Evolutionary conservation across 805 yeast species (phyloP).

Genomic region (Komagataella kurtzmanii): DNA sequence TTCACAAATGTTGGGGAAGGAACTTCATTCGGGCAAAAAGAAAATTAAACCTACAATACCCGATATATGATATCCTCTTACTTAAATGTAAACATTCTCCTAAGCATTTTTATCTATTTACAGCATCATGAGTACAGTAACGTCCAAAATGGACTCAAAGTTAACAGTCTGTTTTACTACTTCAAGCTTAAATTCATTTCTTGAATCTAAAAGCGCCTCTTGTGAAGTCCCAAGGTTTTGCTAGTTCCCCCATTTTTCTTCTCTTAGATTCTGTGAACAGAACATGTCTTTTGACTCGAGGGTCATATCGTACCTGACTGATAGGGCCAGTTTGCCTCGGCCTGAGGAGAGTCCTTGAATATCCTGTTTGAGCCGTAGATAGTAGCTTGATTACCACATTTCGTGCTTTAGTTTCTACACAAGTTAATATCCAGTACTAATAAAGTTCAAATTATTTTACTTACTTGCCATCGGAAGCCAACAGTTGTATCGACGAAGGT

Average conservation of each 20-base stretch:
- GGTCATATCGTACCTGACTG: constrained; percentile 78
- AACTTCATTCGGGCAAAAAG: too few species aligned
- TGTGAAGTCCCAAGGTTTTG: constrained; percentile 32
- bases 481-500: not conserved
- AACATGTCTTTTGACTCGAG: constrained; percentile 81
- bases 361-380: constrained; percentile 88
- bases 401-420: constrained; percentile 52
- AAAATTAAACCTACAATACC: too few species aligned
- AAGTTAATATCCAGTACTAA: not conserved
- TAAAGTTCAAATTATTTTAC: not conserved
- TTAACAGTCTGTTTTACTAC: constrained; percentile 3
- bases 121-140: not conserved
- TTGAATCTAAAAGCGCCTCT: constrained; percentile 25
- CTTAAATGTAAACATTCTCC: too few species aligned
- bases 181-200: constrained; percentile 10
- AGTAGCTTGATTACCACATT: constrained; percentile 74
- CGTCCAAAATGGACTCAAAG: not conserved
- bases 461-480: constrained; percentile 10
- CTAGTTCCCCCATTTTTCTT: constrained; percentile 55
- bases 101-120: not conserved
- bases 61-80: not conserved
- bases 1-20: too few species aligned
- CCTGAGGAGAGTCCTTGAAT: constrained; percentile 62
- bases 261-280: constrained; percentile 80
- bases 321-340: constrained; percentile 75